phyloP scores from a whole-genome alignment of 306 rosid genomes.

The Notholithocarpus densiflorus region DNA sequence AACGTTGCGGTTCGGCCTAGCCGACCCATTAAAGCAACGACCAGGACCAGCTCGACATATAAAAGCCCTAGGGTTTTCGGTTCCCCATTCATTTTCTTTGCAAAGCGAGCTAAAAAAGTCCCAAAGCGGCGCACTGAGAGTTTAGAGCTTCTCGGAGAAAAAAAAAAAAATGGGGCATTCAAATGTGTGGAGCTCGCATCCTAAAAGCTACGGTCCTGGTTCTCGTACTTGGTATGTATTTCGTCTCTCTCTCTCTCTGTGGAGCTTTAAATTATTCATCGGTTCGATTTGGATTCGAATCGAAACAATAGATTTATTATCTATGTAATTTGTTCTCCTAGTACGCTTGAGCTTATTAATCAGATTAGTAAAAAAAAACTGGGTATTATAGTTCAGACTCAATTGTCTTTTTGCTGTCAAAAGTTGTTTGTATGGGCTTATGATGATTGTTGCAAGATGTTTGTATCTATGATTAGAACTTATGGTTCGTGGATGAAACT shows the following conservation, averaged over 20 bases:
- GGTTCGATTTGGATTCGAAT: not conserved
- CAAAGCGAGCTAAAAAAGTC: not conserved
- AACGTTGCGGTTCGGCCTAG: not conserved
- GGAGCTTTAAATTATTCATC: not conserved
- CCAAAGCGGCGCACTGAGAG: not conserved
- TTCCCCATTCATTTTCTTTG: not conserved
- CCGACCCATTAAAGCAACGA: not conserved
- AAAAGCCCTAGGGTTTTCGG: not conserved
- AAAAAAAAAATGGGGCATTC: constrained; percentile 41
- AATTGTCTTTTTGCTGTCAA: too few relatives aligned
- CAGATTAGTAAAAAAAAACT: too few relatives aligned
- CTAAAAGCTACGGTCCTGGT: constrained; percentile 55
- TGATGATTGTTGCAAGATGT: too few relatives aligned
- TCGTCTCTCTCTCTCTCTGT: too few relatives aligned
- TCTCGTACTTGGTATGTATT: constrained; percentile 42
- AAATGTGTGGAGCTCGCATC: constrained; percentile 52
- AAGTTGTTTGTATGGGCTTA: too few relatives aligned
- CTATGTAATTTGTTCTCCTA: too few relatives aligned
- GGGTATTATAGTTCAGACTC: too few relatives aligned
- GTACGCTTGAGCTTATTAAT: too few relatives aligned
- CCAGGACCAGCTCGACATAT: not conserved
- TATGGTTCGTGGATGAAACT: too few relatives aligned
- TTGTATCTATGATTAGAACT: too few relatives aligned
- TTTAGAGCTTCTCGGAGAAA: not conserved
- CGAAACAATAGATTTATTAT: too few relatives aligned